Evolutionary conservation across 768 basidiomycete species (phyloP), one percentile per base, ranked within the genome.

Genomic region (Pleurotus platypus): DNA sequence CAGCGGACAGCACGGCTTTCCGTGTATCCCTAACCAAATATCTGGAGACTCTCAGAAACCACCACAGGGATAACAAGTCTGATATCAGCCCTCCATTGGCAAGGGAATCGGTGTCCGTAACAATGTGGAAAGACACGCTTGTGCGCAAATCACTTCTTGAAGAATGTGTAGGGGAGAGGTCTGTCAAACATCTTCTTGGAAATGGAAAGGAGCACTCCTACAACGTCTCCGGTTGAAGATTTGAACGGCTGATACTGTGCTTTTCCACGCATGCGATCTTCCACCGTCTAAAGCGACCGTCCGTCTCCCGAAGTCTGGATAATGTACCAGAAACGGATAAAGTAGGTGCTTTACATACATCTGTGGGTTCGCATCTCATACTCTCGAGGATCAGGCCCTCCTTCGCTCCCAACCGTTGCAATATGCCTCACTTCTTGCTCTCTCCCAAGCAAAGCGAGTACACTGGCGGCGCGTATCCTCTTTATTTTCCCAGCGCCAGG

Each of bases 71-170:
- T 51, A 26, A 66, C 72, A 12, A 59, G 67, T n/a, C 65, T 50
- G 51, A 61, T 61, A 56, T 24, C 40, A 26, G n/a, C 50, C 51
- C 46, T 56, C 24, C 46, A 71, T 70, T 30, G 40, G 49, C 2
- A 63, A 58, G 46, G 49, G 46, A 49, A 54, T 58, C n/a, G 20
- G 27, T 24, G 27, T 16, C 3, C 20, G 69, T 69, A 2, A 76
- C 72, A 76, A 84, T 82, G 82, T 85, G 83, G 83, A 80, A 74
- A 64, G 78, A 82, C 50, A 74, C 82, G 2, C 70, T 82, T 3
- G 80, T 83, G 3, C 73, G 82, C 26, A 83, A 78, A 61, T 82
- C 82, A 6, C 60, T 83, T 22, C 62, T 84, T 22, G 82, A 84
- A 57, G 82, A 84, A 60, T 84, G 80, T 61, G 62, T 69, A 24